A percentile compares a stretch with the other conserved stretches of the same genome.
phyloP scores from a whole-genome alignment of 768 basidiomycete species.

The Lenzites betulinus region DNA sequence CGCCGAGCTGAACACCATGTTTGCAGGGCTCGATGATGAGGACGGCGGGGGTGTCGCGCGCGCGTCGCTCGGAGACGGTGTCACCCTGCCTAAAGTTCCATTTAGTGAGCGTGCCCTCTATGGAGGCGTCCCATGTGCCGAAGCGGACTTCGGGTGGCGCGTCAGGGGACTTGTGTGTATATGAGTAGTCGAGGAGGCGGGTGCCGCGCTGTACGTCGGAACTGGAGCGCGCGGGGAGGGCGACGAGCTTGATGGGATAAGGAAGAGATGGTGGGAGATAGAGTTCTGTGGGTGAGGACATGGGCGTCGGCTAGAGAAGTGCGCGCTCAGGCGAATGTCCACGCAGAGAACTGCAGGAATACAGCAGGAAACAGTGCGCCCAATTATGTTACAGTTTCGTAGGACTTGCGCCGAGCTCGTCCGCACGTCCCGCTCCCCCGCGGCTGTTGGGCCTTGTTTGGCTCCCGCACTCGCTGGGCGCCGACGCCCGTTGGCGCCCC shows the following conservation, averaged over 20 bases:
- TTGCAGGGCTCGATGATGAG: constrained; percentile 90
- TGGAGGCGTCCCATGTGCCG: constrained; percentile 87
- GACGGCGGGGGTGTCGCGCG: constrained; percentile 62
- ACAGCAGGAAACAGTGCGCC: background rate
- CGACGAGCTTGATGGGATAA: constrained; percentile 82
- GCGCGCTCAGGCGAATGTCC: too few relatives aligned
- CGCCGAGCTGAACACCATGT: constrained; percentile 90
- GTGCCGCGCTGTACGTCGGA: constrained; percentile 65
- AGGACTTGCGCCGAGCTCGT: background rate
- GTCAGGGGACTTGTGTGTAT: constrained; percentile 56
- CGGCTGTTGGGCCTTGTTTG: constrained; percentile 5
- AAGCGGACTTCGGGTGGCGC: constrained; percentile 67
- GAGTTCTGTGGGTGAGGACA: constrained; percentile 71
- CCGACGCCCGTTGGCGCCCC: too few relatives aligned
- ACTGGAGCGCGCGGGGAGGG: constrained; percentile 54
- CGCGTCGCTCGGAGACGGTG: constrained; percentile 57
- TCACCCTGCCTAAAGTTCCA: constrained; percentile 76
- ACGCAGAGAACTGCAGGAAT: constrained; percentile 1
- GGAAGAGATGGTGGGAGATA: constrained; percentile 77
- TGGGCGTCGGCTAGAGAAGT: constrained; percentile 29
- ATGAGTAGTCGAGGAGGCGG: constrained; percentile 83
- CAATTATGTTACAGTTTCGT: background rate
- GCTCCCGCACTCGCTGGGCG: background rate
- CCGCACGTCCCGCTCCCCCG: constrained; percentile 1
- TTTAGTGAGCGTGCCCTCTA: constrained; percentile 73